Base-by-base conservation (phyloP, 2,329 filamentous ascomycete species). In the Hypoxylon sp. region DNA sequence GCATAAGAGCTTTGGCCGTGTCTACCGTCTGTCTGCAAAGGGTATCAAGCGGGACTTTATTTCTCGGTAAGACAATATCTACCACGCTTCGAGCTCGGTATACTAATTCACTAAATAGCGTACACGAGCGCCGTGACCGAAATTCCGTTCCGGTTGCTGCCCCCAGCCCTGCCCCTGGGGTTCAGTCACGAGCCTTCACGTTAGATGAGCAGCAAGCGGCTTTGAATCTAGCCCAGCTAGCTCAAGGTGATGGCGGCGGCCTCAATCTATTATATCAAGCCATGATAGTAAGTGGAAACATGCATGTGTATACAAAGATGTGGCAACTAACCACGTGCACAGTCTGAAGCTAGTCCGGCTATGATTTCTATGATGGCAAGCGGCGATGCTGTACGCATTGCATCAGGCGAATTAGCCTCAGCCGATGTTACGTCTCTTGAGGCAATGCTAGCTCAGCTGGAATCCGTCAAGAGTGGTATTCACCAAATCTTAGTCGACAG, bases 41-140 rank as follows among this genome's bases (percentile, higher is more conserved):
- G 88, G 89, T 33, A 83, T 93, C 70, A 85, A 91, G 72, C 82
- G 89, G 11, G 89, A 93, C 74, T 93, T 97, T 76, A 87, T 97
- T 50, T 81, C 86, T 63, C 82, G 84, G 86, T 88, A 77, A 78
- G 85, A 80, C 32, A 45, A 30, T 24, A 18, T 18, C 2, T 22
- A 12, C 18, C 26, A 42, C 3, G 16, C 14, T 50, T 22, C 36
- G 26, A 57, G 8, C 58, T 16, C 40, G 50, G 57, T 22, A 69
- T 59, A 46, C 65, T 72, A 58, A 71, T 60, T 16, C 42, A 45
- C 62, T 55, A 9, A 44, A 12, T 48, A 80, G 78, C 49, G 69
- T 76, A 36, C 76, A 73, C 14, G 50, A 73, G 44, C 73, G 73
- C 30, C 75, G 56, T 61, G 64, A 70, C 56, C 70, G 59, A 36